phyloP scores from a whole-genome alignment of 2,329 filamentous ascomycete genomes.

The Escovopsis sp. region DNA sequence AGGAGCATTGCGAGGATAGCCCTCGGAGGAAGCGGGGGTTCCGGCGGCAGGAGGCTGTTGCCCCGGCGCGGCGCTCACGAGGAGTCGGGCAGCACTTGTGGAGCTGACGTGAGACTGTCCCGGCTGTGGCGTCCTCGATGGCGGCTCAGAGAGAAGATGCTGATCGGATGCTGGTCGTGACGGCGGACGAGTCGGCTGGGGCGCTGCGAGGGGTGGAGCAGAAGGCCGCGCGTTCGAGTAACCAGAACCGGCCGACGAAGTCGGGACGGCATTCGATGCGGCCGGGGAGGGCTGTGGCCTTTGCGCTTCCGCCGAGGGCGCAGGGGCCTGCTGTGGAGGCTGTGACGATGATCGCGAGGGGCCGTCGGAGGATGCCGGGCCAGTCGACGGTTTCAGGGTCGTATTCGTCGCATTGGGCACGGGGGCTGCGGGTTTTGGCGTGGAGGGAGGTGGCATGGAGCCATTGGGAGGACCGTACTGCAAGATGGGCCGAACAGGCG shows the following conservation, averaged over 20 bases:
- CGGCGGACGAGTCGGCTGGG: constrained; percentile 10
- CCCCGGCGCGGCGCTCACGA: constrained; percentile 5
- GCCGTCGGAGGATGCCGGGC: constrained; percentile 9
- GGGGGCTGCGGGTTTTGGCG: constrained; percentile 16
- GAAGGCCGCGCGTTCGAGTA: constrained; percentile 1
- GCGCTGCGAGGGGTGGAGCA: constrained; percentile 7
- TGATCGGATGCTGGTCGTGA: constrained; percentile 10
- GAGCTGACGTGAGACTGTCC: constrained; percentile 17
- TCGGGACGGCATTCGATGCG: constrained; percentile 1
- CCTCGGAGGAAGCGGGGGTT: constrained; percentile 6
- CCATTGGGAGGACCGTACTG: constrained; percentile 53
- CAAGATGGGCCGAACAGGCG: constrained; percentile 37
- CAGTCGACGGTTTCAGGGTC: constrained; percentile 5
- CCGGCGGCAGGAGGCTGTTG: constrained; percentile 10
- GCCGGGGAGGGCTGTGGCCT: constrained; percentile 1
- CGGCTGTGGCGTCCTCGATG: constrained; percentile 5
- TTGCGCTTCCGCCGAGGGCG: not conserved
- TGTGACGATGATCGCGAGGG: constrained; percentile 10
- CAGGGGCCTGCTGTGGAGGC: constrained; percentile 5
- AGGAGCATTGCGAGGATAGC: not conserved
- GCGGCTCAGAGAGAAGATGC: constrained; percentile 9
- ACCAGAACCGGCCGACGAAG: constrained; percentile 1
- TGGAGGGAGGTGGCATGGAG: constrained; percentile 39
- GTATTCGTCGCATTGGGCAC: constrained; percentile 6
- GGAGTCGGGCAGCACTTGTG: constrained; percentile 9